A percentile compares a stretch with the other conserved stretches of the same genome.
Evolutionary conservation across 2,329 filamentous ascomycete species (phyloP).

Genomic region (Cladosporium sp.): DNA sequence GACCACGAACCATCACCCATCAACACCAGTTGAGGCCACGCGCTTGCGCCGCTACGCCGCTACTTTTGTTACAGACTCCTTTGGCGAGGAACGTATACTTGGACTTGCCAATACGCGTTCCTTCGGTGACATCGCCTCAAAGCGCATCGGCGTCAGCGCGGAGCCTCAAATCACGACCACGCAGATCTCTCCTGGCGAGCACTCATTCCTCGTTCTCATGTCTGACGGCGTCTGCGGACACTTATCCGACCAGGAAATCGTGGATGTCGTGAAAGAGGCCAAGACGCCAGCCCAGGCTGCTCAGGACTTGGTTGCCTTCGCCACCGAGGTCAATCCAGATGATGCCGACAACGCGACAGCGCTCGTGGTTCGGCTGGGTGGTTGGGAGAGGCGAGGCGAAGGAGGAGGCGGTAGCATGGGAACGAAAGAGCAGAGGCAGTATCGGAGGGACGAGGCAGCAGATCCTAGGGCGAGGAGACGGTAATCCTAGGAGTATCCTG

Average conservation of each 20-base stretch:
- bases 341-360: slow-evolving; percentile 60
- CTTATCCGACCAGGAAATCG: slow-evolving; percentile 86
- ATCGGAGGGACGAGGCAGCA: slow-evolving; percentile 69
- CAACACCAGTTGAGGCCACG: slow-evolving; percentile 74
- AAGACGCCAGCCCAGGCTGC: slow-evolving; percentile 83
- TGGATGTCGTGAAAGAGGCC: slow-evolving; percentile 91
- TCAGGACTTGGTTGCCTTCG: slow-evolving; percentile 72
- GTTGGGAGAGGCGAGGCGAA: slow-evolving; percentile 66
- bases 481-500: slow-evolving; percentile 7
- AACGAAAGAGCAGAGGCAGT: slow-evolving; percentile 86
- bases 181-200: slow-evolving; percentile 76
- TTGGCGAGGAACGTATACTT: slow-evolving; percentile 91
- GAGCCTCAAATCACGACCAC: slow-evolving; percentile 81
- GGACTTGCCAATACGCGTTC: slow-evolving; percentile 89
- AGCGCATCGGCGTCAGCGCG: slow-evolving; percentile 87
- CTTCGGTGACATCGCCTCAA: slow-evolving; percentile 87
- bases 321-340: slow-evolving; percentile 69
- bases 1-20: slow-evolving; percentile 88
- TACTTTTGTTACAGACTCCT: slow-evolving; percentile 87
- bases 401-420: slow-evolving; percentile 83
- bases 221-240: slow-evolving; percentile 84
- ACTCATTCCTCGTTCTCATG: slow-evolving; percentile 81
- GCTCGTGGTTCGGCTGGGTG: slow-evolving; percentile 56
- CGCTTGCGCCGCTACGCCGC: slow-evolving; percentile 80
- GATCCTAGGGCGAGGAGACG: slow-evolving; percentile 68